These are phyloP conservation scores for Phoma herbarum DNA, from an alignment of 2,329 filamentous ascomycete species.

Conservation along the genomic window DNA sequence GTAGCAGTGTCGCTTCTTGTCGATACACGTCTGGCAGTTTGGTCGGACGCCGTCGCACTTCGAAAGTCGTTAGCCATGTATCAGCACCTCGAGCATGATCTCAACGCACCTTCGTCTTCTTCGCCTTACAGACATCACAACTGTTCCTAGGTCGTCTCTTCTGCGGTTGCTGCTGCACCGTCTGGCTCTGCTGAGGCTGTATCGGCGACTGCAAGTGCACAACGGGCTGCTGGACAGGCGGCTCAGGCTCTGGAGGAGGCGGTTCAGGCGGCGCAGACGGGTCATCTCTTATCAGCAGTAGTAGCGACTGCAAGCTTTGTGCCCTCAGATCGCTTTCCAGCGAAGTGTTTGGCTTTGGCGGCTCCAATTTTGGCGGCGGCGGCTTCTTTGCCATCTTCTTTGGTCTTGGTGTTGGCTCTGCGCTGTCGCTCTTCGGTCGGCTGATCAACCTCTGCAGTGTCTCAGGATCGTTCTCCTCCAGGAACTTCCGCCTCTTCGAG, in stretches of 20 bases:
- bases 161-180: conserved; percentile 17
- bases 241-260: conserved; percentile 27
- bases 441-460: conserved; percentile 39
- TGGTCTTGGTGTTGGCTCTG: conserved; percentile 28
- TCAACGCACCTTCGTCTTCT: conserved; percentile 48
- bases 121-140: conserved; percentile 49
- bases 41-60: conserved; percentile 50
- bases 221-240: conserved; percentile 22
- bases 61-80: conserved; percentile 19
- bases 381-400: conserved; percentile 39
- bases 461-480: conserved; percentile 49
- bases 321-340: conserved; percentile 50
- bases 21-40: conserved; percentile 45
- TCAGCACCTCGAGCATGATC: not conserved
- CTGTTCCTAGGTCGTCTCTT: conserved; percentile 42
- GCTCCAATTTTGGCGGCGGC: conserved; percentile 28
- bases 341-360: conserved; percentile 43
- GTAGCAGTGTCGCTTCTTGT: conserved; percentile 48
- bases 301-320: conserved; percentile 49
- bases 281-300: conserved; percentile 48
- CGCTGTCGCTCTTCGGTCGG: conserved; percentile 28
- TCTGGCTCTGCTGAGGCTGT: conserved; percentile 17
- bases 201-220: conserved; percentile 7
- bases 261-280: conserved; percentile 24
- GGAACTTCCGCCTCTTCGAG: conserved; percentile 49